A percentile compares a stretch with the other conserved stretches of the same genome.
Evolutionary conservation across 148 eudicot genomes (phyloP).

Genomic region (Bassia scoparia): DNA sequence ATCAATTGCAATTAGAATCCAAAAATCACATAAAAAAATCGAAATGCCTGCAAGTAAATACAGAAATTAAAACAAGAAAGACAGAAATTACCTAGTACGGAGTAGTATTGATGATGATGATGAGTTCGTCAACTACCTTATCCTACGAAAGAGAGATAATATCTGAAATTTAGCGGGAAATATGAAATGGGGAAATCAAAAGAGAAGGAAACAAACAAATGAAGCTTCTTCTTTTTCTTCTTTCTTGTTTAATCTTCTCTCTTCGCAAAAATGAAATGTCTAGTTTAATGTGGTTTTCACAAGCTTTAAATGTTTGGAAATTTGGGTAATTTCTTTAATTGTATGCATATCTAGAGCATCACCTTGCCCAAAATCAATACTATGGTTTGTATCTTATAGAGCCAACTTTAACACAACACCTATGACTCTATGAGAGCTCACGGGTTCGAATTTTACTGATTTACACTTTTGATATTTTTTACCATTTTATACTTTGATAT

Average conservation of each 20-base stretch:
- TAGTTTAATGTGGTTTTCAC: background rate
- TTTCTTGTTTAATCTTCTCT: background rate
- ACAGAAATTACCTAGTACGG: background rate
- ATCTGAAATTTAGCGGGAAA: slow-evolving; percentile 18
- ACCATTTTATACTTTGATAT: too few relatives aligned
- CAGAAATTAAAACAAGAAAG: background rate
- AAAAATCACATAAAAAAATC: too few relatives aligned
- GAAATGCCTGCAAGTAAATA: slow-evolving; percentile 7
- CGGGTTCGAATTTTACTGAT: too few relatives aligned
- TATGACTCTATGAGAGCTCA: too few relatives aligned
- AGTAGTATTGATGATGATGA: too few relatives aligned
- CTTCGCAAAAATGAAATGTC: background rate
- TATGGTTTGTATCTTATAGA: too few relatives aligned
- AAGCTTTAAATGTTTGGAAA: background rate
- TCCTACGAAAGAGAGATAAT: background rate
- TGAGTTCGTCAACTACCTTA: background rate
- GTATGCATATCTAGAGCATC: too few relatives aligned
- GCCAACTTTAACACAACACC: too few relatives aligned
- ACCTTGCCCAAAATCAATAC: too few relatives aligned
- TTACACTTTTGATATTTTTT: too few relatives aligned
- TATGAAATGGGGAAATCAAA: background rate
- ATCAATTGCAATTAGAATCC: background rate
- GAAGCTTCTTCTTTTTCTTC: background rate
- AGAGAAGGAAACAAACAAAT: background rate
- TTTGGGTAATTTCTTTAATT: background rate